These are phyloP conservation scores for Solanum acaule DNA, from an alignment of 257 asterid species.

Conservation along the genomic window DNA sequence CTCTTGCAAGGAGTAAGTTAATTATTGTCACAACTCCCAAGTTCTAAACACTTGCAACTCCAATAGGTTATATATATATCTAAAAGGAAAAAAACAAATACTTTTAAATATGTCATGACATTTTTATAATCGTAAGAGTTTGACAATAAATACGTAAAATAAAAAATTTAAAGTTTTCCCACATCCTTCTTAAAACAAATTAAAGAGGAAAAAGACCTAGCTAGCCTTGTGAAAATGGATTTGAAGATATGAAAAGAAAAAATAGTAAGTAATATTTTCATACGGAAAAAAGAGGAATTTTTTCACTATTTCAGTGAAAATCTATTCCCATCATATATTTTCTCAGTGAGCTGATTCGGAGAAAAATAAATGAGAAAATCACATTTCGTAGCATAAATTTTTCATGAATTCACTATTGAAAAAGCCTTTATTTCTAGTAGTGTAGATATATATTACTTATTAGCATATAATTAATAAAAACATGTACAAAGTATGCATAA, in stretches of 20 bases:
- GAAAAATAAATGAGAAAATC: too few species aligned
- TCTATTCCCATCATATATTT: fast-evolving
- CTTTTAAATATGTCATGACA: background rate
- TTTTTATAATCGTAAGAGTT: background rate
- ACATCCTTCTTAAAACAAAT: background rate
- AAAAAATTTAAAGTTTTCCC: background rate
- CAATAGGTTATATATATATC: background rate
- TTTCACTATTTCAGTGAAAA: fast-evolving
- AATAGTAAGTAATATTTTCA: too few species aligned
- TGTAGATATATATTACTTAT: too few species aligned
- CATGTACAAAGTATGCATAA: background rate
- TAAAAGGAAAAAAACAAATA: background rate
- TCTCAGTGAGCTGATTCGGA: too few species aligned
- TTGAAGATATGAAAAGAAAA: too few species aligned
- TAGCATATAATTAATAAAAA: background rate
- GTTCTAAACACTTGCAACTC: background rate
- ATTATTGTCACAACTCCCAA: background rate
- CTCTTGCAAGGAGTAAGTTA: background rate
- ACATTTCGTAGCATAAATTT: too few species aligned
- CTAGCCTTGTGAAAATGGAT: too few species aligned
- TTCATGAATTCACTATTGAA: too few species aligned
- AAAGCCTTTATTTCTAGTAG: background rate
- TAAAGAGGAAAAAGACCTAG: background rate
- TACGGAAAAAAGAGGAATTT: background rate
- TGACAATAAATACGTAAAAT: background rate